Percentiles rank a stretch among this genome's conserved stretches.
Evolutionary conservation across 1,139 yeast species (phyloP).

Genomic region (Casaregolazyma suthepensis): DNA sequence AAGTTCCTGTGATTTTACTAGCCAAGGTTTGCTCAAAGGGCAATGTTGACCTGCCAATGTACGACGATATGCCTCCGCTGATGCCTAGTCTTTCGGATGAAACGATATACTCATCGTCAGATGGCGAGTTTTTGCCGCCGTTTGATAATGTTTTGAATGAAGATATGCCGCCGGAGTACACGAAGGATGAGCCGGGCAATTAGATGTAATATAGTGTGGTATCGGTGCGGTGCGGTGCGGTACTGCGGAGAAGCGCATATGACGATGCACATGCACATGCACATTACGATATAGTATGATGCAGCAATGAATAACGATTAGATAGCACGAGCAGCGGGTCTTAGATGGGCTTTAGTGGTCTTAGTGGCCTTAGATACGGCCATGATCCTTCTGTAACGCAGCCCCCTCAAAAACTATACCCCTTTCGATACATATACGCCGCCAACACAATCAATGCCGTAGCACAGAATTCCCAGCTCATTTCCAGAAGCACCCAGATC

Average conservation of each 20-base stretch:
- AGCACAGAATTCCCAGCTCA: constrained; percentile 35
- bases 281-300: background rate
- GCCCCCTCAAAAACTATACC: constrained; percentile 17
- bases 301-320: background rate
- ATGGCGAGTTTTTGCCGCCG: constrained; percentile 18
- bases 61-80: constrained; percentile 24
- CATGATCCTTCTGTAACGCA: no score
- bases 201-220: background rate
- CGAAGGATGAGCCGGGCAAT: background rate
- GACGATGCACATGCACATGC: background rate
- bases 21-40: constrained; percentile 67
- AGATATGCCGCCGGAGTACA: background rate
- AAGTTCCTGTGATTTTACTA: constrained; percentile 70
- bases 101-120: constrained; percentile 5
- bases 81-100: constrained; percentile 4
- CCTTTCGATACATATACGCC: constrained; percentile 28
- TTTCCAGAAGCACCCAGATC: constrained; percentile 37
- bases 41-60: constrained; percentile 65
- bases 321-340: background rate
- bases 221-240: no score
- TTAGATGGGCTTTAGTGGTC: no score
- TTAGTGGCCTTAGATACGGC: no score
- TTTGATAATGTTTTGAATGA: constrained; percentile 28
- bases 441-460: constrained; percentile 28
- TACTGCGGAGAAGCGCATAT: background rate